Conservation (phyloP, 768 basidiomycete genomes). For the Tricholoma sp. region DNA sequence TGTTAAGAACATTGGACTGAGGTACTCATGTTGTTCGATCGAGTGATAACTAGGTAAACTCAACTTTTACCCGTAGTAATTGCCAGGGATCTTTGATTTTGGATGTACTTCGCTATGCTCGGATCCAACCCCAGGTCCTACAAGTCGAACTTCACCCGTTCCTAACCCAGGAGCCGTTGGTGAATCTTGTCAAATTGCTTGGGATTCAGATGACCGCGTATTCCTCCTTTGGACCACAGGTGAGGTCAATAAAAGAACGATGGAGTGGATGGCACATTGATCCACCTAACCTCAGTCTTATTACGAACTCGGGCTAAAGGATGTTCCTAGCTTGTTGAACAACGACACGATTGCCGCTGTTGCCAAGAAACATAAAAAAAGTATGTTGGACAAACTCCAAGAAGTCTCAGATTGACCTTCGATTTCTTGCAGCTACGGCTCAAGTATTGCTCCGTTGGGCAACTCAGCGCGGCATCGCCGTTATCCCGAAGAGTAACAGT, state of each 20-base stretch:
- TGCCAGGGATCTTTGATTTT: constrained; percentile 65
- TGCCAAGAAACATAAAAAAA: constrained; percentile 47
- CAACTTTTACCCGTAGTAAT: constrained; percentile 45
- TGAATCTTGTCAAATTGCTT: constrained; percentile 47
- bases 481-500: constrained; percentile 69
- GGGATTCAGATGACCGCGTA: constrained; percentile 66
- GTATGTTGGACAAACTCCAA: constrained; percentile 24
- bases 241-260: constrained; percentile 13
- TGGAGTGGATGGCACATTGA: background rate
- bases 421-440: constrained; percentile 40
- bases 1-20: constrained; percentile 76
- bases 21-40: constrained; percentile 30
- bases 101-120: constrained; percentile 77
- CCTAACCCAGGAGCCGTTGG: constrained; percentile 54
- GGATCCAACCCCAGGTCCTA: constrained; percentile 62
- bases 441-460: constrained; percentile 80
- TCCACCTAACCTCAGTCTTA: constrained; percentile 30
- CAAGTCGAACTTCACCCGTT: constrained; percentile 73
- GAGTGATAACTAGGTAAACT: background rate
- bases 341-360: constrained; percentile 40
- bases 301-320: constrained; percentile 61
- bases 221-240: constrained; percentile 42
- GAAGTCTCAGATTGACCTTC: background rate
- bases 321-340: constrained; percentile 45
- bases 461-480: constrained; percentile 65